Conservation (phyloP, 441 rosid species). For the Euphorbia corollata region DNA sequence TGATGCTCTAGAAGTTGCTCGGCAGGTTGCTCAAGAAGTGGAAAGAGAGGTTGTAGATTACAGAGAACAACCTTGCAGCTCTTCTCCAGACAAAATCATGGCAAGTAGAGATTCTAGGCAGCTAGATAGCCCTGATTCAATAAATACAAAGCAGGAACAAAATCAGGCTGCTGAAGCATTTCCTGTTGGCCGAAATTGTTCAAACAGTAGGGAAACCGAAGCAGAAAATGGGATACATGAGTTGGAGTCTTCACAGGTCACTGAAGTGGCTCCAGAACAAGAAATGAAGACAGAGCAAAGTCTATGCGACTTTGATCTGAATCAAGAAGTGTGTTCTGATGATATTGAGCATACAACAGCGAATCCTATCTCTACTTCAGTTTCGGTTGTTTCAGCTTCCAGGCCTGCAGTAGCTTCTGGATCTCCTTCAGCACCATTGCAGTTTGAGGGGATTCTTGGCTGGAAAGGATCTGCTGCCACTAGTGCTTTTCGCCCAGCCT, state of each 20-base stretch:
- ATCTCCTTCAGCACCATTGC: constrained; percentile 56
- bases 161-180: constrained; percentile 27
- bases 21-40: constrained; percentile 88
- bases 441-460: constrained; percentile 62
- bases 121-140: constrained; percentile 45
- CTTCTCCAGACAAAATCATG: constrained; percentile 48
- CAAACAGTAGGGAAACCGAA: constrained; percentile 23
- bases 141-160: constrained; percentile 29
- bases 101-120: constrained; percentile 39
- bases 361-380: constrained; percentile 33
- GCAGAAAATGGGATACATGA: constrained; percentile 41
- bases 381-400: constrained; percentile 60
- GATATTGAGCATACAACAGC: constrained; percentile 50
- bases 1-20: constrained; percentile 91
- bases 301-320: constrained; percentile 70
- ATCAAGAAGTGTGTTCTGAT: constrained; percentile 70
- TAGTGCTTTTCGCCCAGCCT: constrained; percentile 69
- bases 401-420: constrained; percentile 48
- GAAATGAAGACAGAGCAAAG: constrained; percentile 47
- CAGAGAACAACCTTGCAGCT: constrained; percentile 55
- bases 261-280: constrained; percentile 50
- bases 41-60: constrained; percentile 64
- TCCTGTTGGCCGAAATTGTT: too few species aligned
- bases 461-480: constrained; percentile 76
- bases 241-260: constrained; percentile 50